Base-by-base conservation (phyloP, 2,329 filamentous ascomycete genomes). In the Daldinia sp. region DNA sequence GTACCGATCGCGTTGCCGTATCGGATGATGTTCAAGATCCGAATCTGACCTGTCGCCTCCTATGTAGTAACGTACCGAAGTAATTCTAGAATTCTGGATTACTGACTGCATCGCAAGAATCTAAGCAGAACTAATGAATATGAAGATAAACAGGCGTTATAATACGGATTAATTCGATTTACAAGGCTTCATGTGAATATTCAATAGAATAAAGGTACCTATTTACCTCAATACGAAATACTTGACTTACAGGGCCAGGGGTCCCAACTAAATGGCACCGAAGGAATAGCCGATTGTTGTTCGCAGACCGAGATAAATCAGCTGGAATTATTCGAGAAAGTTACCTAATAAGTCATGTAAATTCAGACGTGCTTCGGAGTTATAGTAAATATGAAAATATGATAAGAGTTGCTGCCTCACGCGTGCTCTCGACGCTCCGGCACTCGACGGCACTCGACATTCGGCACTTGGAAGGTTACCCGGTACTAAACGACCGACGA, bases 11-110 rank as follows among this genome's bases (percentile, higher is more conserved):
- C 45, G 58, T 56, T 47, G 3, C 50, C 57, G 53, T 32, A 23
- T 64, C 66, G 66, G 66, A 57, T 61, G 61, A 64, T 67, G 61
- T 67, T 68, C 47, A 67, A 63, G 23, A 61, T 50, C 66, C 66
- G 66, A 65, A 17, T 61, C 25, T 37, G 30, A 51, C 59, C 55
- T 27, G 55, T 57, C 43, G n/a, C 49, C 32, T 34, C 15, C 54
- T 10, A 13, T 27, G 43, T 47, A 47, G 4, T 41, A 43, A 30
- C 19, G 34, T 32, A 37, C 27, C 19, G n/a, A 23, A 23, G 7
- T 8, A n/a, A 30, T 21, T 43, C 11, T 15, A 9, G 21, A n/a
- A 8, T 35, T 7, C 9, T 35, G 13, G 21, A 27, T 9, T 45
- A n/a, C n/a, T n/a, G n/a, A n/a, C n/a, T n/a, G n/a, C n/a, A n/a